phyloP scores from a whole-genome alignment of 352 stramenopile genomes.

The Globisporangium cederbergense region DNA sequence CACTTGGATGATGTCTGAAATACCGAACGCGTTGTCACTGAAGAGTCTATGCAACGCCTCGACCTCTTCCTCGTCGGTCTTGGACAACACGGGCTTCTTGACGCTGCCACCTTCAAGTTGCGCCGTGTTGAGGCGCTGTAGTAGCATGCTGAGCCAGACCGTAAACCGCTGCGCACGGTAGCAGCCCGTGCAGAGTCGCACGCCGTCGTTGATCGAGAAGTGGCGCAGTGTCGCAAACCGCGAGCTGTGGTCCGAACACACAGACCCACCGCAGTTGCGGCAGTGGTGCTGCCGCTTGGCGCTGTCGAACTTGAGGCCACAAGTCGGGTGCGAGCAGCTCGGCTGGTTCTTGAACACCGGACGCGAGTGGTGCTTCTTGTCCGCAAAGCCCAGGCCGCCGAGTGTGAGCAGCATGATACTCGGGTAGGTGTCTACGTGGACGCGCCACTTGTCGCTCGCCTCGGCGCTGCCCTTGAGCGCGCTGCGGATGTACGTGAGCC shows the following conservation, averaged over 20 bases:
- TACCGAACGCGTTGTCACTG: constrained; percentile 50
- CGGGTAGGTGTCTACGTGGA: constrained; percentile 26
- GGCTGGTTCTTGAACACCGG: constrained; percentile 74
- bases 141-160: constrained; percentile 59
- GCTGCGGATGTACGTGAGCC: constrained; percentile 75
- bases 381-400: constrained; percentile 53
- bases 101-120: constrained; percentile 31
- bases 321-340: constrained; percentile 59
- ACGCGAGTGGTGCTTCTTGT: constrained; percentile 45
- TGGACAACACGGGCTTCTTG: constrained; percentile 30
- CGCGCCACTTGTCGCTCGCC: constrained; percentile 38
- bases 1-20: constrained; percentile 80
- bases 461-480: constrained; percentile 41
- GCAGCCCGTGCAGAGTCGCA: constrained; percentile 67
- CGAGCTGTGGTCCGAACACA: constrained; percentile 80
- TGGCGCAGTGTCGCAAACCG: constrained; percentile 65
- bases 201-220: constrained; percentile 55
- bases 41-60: constrained; percentile 47
- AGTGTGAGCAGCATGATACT: constrained; percentile 47
- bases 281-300: constrained; percentile 83
- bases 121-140: constrained; percentile 55
- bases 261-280: constrained; percentile 71
- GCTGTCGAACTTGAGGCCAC: constrained; percentile 67
- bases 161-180: constrained; percentile 75
- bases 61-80: constrained; percentile 63